These are phyloP conservation scores for Hypseocharis bilobata DNA, from an alignment of 441 rosid genomes.

Conservation along the genomic window DNA sequence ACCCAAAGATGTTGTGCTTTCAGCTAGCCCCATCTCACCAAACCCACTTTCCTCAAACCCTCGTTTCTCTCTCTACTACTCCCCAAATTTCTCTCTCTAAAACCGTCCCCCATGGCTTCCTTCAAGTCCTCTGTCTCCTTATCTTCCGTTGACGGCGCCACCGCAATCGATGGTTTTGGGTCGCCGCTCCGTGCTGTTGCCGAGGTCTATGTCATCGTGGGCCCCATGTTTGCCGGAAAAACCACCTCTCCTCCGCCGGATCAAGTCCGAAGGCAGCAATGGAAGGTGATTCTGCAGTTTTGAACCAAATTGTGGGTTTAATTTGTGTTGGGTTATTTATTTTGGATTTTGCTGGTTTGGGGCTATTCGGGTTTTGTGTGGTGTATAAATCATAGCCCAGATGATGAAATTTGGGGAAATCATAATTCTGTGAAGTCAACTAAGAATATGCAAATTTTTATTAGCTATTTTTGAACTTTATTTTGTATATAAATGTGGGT, in stretches of 20 bases:
- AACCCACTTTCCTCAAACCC: not conserved
- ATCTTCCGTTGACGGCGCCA: not conserved
- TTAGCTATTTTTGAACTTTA: not conserved
- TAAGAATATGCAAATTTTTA: not conserved
- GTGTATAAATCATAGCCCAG: not conserved
- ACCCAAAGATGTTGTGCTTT: no score
- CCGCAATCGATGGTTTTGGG: slow-evolving; percentile 11
- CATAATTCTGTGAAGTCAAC: not conserved
- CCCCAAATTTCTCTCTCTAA: not conserved
- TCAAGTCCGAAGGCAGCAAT: slow-evolving; percentile 42
- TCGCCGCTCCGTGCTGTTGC: slow-evolving; percentile 26
- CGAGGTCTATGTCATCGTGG: slow-evolving; percentile 64
- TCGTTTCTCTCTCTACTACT: not conserved
- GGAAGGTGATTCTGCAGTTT: slow-evolving; percentile 40
- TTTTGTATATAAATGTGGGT: not conserved
- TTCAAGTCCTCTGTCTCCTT: not conserved
- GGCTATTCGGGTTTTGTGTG: not conserved
- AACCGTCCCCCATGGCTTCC: slow-evolving; percentile 33
- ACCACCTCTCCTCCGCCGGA: slow-evolving; percentile 85
- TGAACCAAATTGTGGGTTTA: not conserved
- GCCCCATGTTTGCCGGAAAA: slow-evolving; percentile 92
- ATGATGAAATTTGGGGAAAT: not conserved
- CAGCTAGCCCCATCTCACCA: not conserved
- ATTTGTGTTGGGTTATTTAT: not conserved
- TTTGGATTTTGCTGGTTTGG: not conserved